Evolutionary conservation across 73 alveolate species (phyloP).

Genomic region (Paramecium tetraurelia): DNA sequence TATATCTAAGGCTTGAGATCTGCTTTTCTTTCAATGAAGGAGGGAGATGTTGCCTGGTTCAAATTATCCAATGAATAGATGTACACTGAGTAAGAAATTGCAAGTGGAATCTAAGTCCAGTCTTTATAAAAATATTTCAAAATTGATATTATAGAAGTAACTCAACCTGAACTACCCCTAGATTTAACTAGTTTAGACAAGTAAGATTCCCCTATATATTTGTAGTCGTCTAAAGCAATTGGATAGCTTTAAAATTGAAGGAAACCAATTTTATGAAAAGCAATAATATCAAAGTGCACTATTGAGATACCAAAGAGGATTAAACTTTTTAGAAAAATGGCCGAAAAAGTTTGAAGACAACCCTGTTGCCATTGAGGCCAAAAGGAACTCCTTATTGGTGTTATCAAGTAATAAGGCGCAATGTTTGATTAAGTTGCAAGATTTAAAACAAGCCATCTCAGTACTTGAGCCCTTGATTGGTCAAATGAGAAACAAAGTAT

Average conservation of each 20-base stretch:
- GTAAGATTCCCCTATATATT: background rate
- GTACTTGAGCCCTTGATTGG: background rate
- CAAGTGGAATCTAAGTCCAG: background rate
- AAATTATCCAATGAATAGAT: background rate
- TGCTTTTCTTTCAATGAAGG: background rate
- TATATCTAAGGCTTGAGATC: background rate
- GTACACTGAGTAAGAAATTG: background rate
- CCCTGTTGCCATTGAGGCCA: background rate
- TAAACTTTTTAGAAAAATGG: background rate
- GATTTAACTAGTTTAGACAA: background rate
- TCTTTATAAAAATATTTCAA: background rate
- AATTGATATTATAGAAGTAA: background rate
- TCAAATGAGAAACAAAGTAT: background rate
- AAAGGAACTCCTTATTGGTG: background rate
- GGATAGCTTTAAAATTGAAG: background rate
- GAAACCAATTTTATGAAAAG: background rate
- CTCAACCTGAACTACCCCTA: background rate
- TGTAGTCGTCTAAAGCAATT: background rate
- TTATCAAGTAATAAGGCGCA: background rate
- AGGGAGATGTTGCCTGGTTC: background rate
- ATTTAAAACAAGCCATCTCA: background rate
- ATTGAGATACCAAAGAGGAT: background rate
- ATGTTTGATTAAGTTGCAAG: background rate
- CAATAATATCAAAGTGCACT: background rate
- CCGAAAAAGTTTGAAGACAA: background rate